Evolutionary conservation across 805 yeast genomes (phyloP).

Genomic region (Schwanniomyces sp.): DNA sequence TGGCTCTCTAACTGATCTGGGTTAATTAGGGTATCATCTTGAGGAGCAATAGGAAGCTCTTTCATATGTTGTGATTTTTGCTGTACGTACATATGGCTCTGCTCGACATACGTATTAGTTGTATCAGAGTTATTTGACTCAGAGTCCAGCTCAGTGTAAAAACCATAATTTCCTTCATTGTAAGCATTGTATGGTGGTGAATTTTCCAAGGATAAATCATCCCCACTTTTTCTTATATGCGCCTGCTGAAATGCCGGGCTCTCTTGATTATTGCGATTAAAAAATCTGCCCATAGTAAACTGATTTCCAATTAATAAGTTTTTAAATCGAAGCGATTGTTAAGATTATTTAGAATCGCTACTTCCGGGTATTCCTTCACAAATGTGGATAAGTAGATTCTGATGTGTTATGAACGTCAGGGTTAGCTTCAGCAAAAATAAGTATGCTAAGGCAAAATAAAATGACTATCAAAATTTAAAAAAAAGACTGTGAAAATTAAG

Average conservation of each 20-base stretch:
- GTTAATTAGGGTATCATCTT: background rate
- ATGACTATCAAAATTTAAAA: background rate
- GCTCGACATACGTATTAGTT: conserved; percentile 3
- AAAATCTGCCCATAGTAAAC: background rate
- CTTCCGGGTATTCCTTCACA: background rate
- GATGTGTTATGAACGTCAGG: background rate
- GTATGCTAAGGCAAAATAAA: background rate
- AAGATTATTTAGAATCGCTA: background rate
- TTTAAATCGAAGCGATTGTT: background rate
- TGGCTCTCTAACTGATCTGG: conserved; percentile 14
- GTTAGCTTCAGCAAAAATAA: background rate
- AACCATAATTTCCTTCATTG: background rate
- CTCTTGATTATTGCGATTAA: background rate
- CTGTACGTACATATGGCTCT: background rate
- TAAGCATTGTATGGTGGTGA: conserved; percentile 5
- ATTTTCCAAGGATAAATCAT: background rate
- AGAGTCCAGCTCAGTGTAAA: background rate
- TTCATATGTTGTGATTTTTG: background rate
- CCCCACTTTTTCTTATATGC: background rate
- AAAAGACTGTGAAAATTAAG: background rate
- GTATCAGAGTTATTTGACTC: conserved; percentile 3
- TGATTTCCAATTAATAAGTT: background rate
- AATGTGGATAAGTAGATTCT: background rate
- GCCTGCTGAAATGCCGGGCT: background rate
- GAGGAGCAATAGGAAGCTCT: background rate